phyloP scores from a whole-genome alignment of 2,329 filamentous ascomycete genomes.

The Colletotrichum paranaense region DNA sequence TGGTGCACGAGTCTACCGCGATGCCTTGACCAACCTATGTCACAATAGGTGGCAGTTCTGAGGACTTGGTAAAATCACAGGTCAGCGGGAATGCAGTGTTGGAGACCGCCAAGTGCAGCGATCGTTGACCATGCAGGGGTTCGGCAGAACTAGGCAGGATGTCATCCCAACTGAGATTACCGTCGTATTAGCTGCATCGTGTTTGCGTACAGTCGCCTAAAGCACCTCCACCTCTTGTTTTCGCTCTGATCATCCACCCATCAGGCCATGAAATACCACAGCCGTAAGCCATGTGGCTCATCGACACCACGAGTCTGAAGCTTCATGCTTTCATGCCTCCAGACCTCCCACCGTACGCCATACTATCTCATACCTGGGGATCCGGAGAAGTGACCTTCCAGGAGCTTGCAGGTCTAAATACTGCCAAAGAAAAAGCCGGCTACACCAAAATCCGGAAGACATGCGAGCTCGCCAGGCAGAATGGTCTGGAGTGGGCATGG shows the following conservation, averaged over 20 bases:
- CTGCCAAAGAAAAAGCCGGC: background rate
- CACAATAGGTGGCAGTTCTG: too few species aligned
- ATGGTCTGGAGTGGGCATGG: constrained; percentile 22
- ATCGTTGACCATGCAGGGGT: too few species aligned
- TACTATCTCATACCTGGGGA: constrained; percentile 50
- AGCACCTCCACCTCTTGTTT: background rate
- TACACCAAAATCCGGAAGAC: constrained; percentile 29
- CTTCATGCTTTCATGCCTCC: constrained; percentile 39
- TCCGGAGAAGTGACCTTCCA: constrained; percentile 43
- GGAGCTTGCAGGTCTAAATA: constrained; percentile 30
- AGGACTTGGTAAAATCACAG: too few species aligned
- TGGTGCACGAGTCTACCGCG: too few species aligned
- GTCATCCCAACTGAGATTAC: background rate
- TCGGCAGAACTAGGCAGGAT: too few species aligned
- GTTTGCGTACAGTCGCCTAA: background rate
- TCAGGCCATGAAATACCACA: background rate
- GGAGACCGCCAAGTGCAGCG: too few species aligned
- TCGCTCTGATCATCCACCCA: background rate
- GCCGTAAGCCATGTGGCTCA: constrained; percentile 40
- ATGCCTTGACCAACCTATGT: too few species aligned
- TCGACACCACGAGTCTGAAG: constrained; percentile 36
- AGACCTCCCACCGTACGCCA: constrained; percentile 42
- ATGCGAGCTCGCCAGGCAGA: constrained; percentile 25
- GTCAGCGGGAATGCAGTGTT: too few species aligned
- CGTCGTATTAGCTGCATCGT: background rate